These are phyloP conservation scores for Aspergillus sclerotialis DNA, from an alignment of 2,329 filamentous ascomycete genomes.

Conservation along the genomic window DNA sequence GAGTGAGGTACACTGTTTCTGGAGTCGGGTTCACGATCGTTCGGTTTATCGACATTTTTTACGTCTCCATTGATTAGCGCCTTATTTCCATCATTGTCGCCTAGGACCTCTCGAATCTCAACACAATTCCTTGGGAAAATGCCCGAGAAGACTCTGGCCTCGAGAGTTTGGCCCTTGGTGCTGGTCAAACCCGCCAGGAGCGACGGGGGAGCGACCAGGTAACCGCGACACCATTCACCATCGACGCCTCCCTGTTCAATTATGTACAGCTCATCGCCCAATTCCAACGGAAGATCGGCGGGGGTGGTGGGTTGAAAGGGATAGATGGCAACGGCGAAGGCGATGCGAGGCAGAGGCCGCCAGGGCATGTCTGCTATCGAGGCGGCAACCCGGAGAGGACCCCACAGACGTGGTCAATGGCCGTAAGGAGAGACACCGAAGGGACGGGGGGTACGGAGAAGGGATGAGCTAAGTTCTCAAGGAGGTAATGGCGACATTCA, in stretches of 20 bases:
- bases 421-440: constrained; percentile 16
- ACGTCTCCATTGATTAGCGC: constrained; percentile 26
- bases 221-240: constrained; percentile 89
- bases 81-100: constrained; percentile 53
- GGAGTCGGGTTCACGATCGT: constrained; percentile 20
- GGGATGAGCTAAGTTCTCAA: neutral
- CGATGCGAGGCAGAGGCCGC: constrained; percentile 93
- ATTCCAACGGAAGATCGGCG: constrained; percentile 89
- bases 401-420: constrained; percentile 17
- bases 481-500: too few species aligned
- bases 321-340: constrained; percentile 93
- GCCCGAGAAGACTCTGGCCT: constrained; percentile 95
- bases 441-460: constrained; percentile 8
- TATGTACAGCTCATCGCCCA: constrained; percentile 97
- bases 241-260: constrained; percentile 86
- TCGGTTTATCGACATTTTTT: constrained; percentile 29
- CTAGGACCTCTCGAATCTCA: constrained; percentile 86
- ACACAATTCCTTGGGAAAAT: constrained; percentile 95
- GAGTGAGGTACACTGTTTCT: constrained; percentile 22
- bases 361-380: constrained; percentile 66
- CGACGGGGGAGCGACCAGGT: constrained; percentile 89
- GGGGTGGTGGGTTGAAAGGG: constrained; percentile 82
- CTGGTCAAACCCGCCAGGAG: constrained; percentile 86
- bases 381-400: constrained; percentile 10
- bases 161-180: constrained; percentile 83